Base-by-base conservation (phyloP, 306 rosid genomes). In the Dalbergia cochinchinensis region DNA sequence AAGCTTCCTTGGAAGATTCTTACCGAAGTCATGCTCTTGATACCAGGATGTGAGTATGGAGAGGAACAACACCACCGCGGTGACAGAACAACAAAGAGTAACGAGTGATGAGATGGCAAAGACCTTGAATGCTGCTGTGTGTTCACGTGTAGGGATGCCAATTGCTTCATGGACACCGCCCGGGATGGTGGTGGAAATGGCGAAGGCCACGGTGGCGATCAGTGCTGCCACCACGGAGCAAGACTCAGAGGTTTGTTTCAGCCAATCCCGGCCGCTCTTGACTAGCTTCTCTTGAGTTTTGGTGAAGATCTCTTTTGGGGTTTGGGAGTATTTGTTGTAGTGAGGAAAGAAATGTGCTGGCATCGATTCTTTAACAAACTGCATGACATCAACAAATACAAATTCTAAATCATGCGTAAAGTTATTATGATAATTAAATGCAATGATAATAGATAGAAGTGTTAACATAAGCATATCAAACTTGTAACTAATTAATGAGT, bases 201-300 rank as follows among this genome's bases (percentile, higher is more conserved):
- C 62, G 13, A 78, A 90, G 37, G 89, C 87, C 0, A 87, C 86
- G 0, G 89, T 69, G 74, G 91, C 95, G 5, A 91, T 76, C 63
- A 91, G 73, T 11, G 89, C 86, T 1, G 90, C 90, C 47, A 89
- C 92, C 11, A 87, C 42, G 0, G 90, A 89, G 83, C 95, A 89
- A 0, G 92, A 83, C 22, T 84, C 80, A 0, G 92, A 78, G 55
- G 88, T 87, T 41, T 11, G 80, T 13, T 37, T 80, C 3, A 87
- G 81, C 95, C 92, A 91, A 0, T 59, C 63, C 3, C 79, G 78
- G 0, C 91, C 90, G 0, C 20, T 51, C 31, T 60, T 34, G 14
- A 86, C 54, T 3, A 85, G 80, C 0, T 64, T 10, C 16, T 12
- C 2, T 73, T 89, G 92, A 18, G 84, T 63, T 6, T 78, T 45